Conservation (phyloP, 208 protist genomes). For the Porcisia deanei region DNA sequence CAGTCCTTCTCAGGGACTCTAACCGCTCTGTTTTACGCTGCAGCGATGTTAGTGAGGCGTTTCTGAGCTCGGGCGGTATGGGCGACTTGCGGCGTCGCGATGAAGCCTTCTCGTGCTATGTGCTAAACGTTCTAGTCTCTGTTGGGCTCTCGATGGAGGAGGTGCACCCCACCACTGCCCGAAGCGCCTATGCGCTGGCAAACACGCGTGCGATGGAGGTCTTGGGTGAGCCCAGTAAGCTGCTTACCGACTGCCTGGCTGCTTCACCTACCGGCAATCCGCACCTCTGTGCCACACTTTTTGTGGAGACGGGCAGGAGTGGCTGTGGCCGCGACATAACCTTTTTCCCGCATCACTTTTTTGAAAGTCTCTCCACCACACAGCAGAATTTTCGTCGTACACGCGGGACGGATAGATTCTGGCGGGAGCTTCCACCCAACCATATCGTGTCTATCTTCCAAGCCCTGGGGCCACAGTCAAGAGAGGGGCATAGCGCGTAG, state of each 20-base stretch:
- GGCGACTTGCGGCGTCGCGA: conserved; percentile 34
- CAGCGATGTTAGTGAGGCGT: conserved; percentile 11
- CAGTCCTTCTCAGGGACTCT: background rate
- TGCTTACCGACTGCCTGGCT: conserved; percentile 19
- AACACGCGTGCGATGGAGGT: conserved; percentile 23
- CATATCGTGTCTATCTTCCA: conserved; percentile 42
- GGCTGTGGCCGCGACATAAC: conserved; percentile 30
- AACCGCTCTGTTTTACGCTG: background rate
- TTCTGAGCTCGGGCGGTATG: conserved; percentile 2
- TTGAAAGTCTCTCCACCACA: conserved; percentile 22
- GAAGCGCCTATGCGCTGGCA: conserved; percentile 39
- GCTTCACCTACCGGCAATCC: conserved; percentile 2
- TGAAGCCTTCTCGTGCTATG: conserved; percentile 37
- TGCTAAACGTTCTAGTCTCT: conserved; percentile 49
- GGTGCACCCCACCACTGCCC: conserved; percentile 35
- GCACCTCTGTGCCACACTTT: conserved; percentile 12
- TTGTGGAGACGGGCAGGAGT: background rate
- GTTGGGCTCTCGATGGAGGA: conserved; percentile 51
- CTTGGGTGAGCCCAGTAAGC: conserved; percentile 10
- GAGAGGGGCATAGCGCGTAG: background rate
- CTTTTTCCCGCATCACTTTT: conserved; percentile 37
- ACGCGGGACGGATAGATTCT: conserved; percentile 33
- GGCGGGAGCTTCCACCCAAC: conserved; percentile 37
- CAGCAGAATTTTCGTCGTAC: conserved; percentile 15
- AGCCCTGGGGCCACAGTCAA: background rate